Base-by-base conservation (phyloP, 129 eudicot genomes). In the Chrysanthemum seticuspe region DNA sequence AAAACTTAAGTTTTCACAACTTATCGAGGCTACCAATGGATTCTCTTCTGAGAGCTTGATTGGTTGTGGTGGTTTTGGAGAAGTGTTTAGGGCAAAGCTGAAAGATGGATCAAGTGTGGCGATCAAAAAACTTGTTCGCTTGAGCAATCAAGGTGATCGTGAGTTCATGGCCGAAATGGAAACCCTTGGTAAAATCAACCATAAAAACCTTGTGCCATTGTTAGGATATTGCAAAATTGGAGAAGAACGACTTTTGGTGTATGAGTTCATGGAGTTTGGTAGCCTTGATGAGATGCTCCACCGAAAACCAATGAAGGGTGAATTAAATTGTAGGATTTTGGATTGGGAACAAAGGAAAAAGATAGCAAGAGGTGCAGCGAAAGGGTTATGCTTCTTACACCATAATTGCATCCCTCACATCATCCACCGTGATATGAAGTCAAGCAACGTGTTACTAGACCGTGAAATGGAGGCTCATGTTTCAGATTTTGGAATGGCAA, bases 81-180 rank as follows among this genome's bases (percentile, higher is more conserved):
- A 91, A 80, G 97, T 88, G 10, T 91, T 86, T 62, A 81, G 82
- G 56, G 97, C 97, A 59, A 84, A 86, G 15, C 21, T 91, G 2
- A 91, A 88, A 68, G 96, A 91, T 31, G 97, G 97, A 7, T 84
- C 96, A 12, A 84, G 86, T 59, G 93, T 91, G 2, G 96, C 97
- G 0, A 91, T 91, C 76, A 91, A 91, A 84, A 91, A 91, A 73
- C 92, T 91, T 45, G 83, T 91, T 27, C 78, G 92, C 2, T 70
- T 88, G 55, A 88, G 93, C 77, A 86, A 88, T 80, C 92, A 86
- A 48, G 97, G 96, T 0, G 96, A 91, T 78, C 75, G 97, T 1
- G 96, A 91, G 68, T 88, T 91, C 89, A 91, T 84, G 89, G 96
- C 97, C 0, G 97, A 91, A 63, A 88, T 91, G 96, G 96, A 91